Base-by-base conservation (phyloP, 345 rosid genomes). In the Eucalyptus cloeziana region DNA sequence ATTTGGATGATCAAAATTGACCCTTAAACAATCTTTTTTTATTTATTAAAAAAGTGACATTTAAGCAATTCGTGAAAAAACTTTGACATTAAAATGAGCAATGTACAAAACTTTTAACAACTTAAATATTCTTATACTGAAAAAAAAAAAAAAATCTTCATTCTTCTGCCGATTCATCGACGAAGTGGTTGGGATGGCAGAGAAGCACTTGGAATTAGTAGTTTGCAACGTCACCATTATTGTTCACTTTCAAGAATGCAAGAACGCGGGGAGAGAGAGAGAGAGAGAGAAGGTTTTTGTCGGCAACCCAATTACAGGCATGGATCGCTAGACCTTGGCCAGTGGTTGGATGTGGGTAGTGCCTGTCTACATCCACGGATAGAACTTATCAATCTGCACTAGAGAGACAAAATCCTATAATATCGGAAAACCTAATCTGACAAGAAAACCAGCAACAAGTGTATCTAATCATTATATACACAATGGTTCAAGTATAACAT, bases 21-120 rank as follows among this genome's bases (percentile, higher is more conserved):
- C 67, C 13, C 2, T 60, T 60, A 27, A 60, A 4, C 2, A 4
- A 60, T 25, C 7, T 11, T 8, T 14, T 13, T 13, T 43, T 43
- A 6, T 13, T 16, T 16, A 17, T 14, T 6, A 7, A 44, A 44
- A 44, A 44, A 2, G 1, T 16, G 52, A 2, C 7, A 50, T 6
- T 15, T 50, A 50, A 16, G 21, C 0, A 0, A 50, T 50, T 50
- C 3, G 0, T 0, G 8, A 60, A 60, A 60, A 60, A 60, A 11
- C 0, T 11, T 60, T 60, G 67, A 1, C 14, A 60, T 13, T 30
- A 60, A 60, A 60, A n/a, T 2, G 1, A 60, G 8, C 3, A 0
- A 12, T 3, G 7, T 27, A 27, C 16, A 7, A 60, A 25, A 60
- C 7, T 60, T 60, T 60, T 60, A 31, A 60, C 31, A 27, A 3